A percentile compares a stretch with the other conserved stretches of the same genome.
Evolutionary conservation across 768 basidiomycete genomes (phyloP).

Genomic region (Xanthoconium purpureum): DNA sequence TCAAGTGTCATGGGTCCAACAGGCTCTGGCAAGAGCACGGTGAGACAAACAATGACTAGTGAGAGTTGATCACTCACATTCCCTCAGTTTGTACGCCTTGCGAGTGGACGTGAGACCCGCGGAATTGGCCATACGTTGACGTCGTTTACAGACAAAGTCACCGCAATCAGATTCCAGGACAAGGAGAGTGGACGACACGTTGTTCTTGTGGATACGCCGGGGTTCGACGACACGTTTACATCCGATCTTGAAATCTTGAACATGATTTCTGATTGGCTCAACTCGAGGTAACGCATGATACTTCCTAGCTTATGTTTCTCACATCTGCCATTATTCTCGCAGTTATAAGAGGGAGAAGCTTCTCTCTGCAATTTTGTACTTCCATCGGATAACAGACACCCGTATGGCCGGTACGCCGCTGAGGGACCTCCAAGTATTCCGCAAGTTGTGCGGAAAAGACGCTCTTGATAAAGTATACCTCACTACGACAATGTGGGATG

Average conservation of each 20-base stretch:
- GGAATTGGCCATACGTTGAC: conserved; percentile 6
- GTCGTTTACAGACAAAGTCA: conserved; percentile 9
- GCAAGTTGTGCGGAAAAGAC: conserved; percentile 25
- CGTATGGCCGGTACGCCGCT: conserved; percentile 34
- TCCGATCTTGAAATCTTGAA: conserved; percentile 13
- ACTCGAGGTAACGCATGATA: not conserved
- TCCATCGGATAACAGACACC: conserved; percentile 40
- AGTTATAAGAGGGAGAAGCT: conserved; percentile 7
- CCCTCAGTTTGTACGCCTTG: conserved; percentile 11
- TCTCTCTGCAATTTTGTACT: conserved; percentile 36
- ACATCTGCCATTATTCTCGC: no score
- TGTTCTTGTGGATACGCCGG: conserved; percentile 26
- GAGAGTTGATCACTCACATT: not conserved
- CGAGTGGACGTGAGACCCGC: not conserved
- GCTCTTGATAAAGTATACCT: conserved; percentile 32
- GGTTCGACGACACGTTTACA: conserved; percentile 21
- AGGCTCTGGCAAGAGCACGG: conserved; percentile 11
- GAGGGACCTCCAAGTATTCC: conserved; percentile 35
- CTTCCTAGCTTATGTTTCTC: not conserved
- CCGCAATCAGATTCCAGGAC: conserved; percentile 2
- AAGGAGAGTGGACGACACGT: not conserved
- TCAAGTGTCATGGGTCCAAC: conserved; percentile 18
- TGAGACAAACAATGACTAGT: not conserved
- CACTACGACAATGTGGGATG: conserved; percentile 21
- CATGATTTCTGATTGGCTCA: conserved; percentile 16